These are phyloP conservation scores for Suillus decipiens DNA, from an alignment of 768 basidiomycete genomes.

Conservation along the genomic window DNA sequence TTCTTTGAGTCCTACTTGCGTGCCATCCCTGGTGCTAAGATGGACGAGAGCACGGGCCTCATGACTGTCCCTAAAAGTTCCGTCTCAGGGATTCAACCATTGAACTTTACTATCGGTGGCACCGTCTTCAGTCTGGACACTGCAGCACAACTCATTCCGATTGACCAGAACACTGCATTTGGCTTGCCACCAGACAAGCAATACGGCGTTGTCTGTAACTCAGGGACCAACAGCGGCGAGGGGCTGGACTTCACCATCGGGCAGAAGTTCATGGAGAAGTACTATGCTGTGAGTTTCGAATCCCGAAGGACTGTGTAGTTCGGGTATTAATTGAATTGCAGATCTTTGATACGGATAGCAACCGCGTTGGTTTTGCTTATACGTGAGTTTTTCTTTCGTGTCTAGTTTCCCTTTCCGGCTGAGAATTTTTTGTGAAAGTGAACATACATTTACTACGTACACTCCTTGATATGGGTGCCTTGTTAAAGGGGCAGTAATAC, in stretches of 20 bases:
- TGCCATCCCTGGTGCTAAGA: slow-evolving; percentile 7
- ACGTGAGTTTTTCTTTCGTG: slow-evolving; percentile 21
- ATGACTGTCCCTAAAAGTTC: slow-evolving; percentile 2
- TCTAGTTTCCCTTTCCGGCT: neutral
- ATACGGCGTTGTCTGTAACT: slow-evolving; percentile 8
- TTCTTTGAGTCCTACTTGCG: slow-evolving; percentile 6
- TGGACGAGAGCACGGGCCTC: slow-evolving; percentile 2
- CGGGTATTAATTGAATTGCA: neutral
- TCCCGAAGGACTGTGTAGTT: too few species aligned
- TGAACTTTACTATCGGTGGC: slow-evolving; percentile 11
- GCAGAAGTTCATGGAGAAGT: slow-evolving; percentile 12
- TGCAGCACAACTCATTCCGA: slow-evolving; percentile 10
- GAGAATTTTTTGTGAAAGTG: slow-evolving; percentile 14
- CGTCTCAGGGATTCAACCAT: slow-evolving; percentile 6
- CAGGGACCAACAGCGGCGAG: slow-evolving; percentile 9
- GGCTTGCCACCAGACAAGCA: neutral
- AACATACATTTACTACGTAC: slow-evolving; percentile 22
- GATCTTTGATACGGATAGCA: slow-evolving; percentile 25
- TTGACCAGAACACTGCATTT: slow-evolving; percentile 9
- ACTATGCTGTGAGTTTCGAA: slow-evolving; percentile 9
- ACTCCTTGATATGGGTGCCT: slow-evolving; percentile 13
- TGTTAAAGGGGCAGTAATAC: neutral
- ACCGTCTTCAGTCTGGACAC: slow-evolving; percentile 9
- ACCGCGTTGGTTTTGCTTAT: slow-evolving; percentile 23
- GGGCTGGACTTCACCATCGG: slow-evolving; percentile 8